phyloP scores from a whole-genome alignment of 441 rosid species.

The Caryocar brasiliense region DNA sequence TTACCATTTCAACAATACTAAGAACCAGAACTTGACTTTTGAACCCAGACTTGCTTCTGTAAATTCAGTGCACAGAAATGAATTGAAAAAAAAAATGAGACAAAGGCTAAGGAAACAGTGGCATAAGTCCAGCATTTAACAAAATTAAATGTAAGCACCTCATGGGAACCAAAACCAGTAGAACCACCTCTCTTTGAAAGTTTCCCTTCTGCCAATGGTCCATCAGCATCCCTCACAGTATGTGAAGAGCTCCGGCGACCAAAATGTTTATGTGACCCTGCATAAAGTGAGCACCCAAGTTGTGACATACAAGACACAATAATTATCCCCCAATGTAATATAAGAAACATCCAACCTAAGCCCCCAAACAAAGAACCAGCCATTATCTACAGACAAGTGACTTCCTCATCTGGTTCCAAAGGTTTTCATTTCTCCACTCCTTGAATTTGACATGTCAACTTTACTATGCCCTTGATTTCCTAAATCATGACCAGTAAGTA shows the following conservation, averaged over 20 bases:
- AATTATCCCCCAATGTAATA: neutral
- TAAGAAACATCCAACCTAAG: neutral
- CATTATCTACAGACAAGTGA: constrained; percentile 35
- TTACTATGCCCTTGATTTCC: constrained; percentile 23
- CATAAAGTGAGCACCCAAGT: constrained; percentile 9
- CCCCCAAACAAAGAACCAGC: constrained; percentile 26
- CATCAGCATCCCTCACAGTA: constrained; percentile 39
- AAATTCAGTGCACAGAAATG: constrained; percentile 7
- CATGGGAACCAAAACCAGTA: constrained; percentile 48
- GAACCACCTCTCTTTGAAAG: constrained; percentile 46
- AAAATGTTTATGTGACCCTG: constrained; percentile 49
- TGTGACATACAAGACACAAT: neutral
- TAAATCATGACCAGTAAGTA: constrained; percentile 7
- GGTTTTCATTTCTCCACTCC: constrained; percentile 23
- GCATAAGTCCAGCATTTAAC: neutral
- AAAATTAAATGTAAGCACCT: constrained; percentile 33
- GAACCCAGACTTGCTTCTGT: constrained; percentile 82
- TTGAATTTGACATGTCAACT: constrained; percentile 20
- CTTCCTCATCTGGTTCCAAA: constrained; percentile 23
- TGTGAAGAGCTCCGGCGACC: constrained; percentile 40
- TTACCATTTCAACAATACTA: constrained; percentile 30
- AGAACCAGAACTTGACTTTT: constrained; percentile 61
- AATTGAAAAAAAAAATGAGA: neutral
- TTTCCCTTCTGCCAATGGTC: constrained; percentile 39
- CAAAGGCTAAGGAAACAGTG: neutral